Evolutionary conservation across 345 rosid species (phyloP).

Genomic region (Syzygium oleosum): DNA sequence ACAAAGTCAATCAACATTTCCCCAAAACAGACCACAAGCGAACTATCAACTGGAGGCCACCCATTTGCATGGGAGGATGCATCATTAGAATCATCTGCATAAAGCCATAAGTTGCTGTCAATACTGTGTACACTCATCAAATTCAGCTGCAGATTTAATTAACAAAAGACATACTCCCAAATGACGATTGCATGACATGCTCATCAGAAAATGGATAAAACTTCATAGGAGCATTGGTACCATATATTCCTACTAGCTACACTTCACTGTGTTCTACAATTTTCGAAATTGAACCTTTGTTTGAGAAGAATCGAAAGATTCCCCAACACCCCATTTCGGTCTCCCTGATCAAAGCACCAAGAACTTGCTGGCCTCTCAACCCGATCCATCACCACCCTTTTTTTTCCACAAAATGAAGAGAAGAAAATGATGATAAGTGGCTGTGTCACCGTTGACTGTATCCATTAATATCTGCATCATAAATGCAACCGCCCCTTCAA

Average conservation of each 20-base stretch:
- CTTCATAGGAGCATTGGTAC: not conserved
- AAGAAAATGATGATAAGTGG: not conserved
- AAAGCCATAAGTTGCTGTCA: not conserved
- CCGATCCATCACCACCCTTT: not conserved
- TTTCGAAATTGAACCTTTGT: not conserved
- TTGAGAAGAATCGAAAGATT: not conserved
- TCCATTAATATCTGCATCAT: not conserved
- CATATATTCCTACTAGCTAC: not conserved
- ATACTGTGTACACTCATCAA: not conserved
- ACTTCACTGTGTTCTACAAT: not conserved
- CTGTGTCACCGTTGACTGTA: not conserved
- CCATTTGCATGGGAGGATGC: constrained; percentile 10
- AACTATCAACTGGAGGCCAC: constrained; percentile 3
- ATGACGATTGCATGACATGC: not conserved
- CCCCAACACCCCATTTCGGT: not conserved
- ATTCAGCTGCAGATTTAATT: not conserved
- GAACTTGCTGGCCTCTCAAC: not conserved
- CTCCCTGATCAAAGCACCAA: not conserved
- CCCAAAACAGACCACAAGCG: constrained; percentile 79
- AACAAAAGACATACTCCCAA: not conserved
- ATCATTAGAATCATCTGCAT: constrained; percentile 24
- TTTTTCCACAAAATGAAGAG: not conserved
- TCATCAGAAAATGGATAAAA: not conserved
- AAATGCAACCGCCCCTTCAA: not conserved
- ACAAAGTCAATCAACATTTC: constrained; percentile 97